A percentile compares a stretch with the other conserved stretches of the same genome.
These are phyloP conservation scores for Pestalotiopsis sp. DNA, from an alignment of 2,329 filamentous ascomycete genomes.

Conservation along the genomic window DNA sequence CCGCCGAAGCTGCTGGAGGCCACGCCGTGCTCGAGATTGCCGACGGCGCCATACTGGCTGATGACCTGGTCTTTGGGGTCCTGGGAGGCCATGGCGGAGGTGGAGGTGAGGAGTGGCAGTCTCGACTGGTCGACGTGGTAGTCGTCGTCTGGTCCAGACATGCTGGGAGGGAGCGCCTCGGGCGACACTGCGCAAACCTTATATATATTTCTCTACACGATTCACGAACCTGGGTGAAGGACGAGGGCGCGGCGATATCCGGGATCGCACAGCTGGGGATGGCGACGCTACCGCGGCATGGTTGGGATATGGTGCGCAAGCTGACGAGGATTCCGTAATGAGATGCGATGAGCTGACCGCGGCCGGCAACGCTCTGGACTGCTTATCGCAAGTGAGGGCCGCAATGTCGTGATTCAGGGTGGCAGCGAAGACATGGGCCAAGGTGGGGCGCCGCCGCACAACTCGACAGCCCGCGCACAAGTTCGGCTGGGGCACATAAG, in stretches of 20 bases:
- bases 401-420: conserved; percentile 5
- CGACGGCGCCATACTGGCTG: conserved; percentile 3
- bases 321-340: conserved; percentile 10
- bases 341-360: not conserved
- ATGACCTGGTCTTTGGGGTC: conserved; percentile 3
- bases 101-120: not conserved
- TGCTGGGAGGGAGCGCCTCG: not conserved
- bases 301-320: conserved; percentile 1
- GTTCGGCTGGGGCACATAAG: not conserved
- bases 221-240: not conserved
- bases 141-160: not conserved
- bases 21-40: not conserved
- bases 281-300: not conserved
- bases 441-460: not conserved
- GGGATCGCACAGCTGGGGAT: not conserved
- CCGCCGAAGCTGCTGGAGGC: not conserved
- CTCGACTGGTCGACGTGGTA: not conserved
- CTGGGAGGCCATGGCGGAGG: not conserved
- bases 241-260: not conserved
- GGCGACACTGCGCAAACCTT: not conserved
- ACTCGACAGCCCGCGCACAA: not conserved
- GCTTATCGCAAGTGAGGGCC: conserved; percentile 6
- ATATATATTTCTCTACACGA: not conserved
- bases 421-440: not conserved
- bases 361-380: conserved; percentile 1